These are phyloP conservation scores for Lagenidium giganteum DNA, from an alignment of 352 stramenopile species.

Conservation along the genomic window DNA sequence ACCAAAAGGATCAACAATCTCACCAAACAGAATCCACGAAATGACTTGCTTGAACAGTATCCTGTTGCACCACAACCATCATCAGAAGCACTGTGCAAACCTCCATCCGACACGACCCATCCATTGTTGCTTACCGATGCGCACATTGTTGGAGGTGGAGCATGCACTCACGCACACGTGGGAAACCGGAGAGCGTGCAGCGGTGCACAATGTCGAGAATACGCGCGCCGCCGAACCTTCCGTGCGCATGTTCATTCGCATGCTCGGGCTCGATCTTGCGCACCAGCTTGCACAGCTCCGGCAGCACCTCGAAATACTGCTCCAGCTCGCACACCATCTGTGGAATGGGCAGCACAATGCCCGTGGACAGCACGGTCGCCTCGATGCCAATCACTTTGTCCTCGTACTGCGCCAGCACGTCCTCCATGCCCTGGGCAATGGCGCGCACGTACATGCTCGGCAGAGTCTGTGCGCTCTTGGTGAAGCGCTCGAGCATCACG, in stretches of 20 bases:
- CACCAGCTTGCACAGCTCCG: constrained; percentile 51
- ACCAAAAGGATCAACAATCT: constrained; percentile 57
- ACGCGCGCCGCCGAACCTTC: constrained; percentile 27
- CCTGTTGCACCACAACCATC: constrained; percentile 15
- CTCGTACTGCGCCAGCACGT: constrained; percentile 40
- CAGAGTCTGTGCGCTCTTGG: constrained; percentile 9
- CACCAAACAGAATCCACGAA: constrained; percentile 72
- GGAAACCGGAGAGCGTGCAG: constrained; percentile 46
- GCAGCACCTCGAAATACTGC: constrained; percentile 52
- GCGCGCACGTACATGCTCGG: constrained; percentile 57
- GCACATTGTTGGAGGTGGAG: constrained; percentile 43
- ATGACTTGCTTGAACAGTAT: constrained; percentile 79
- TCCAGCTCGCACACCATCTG: constrained; percentile 69
- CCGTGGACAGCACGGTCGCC: constrained; percentile 36
- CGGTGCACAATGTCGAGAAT: constrained; percentile 42
- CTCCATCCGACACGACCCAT: too few relatives aligned
- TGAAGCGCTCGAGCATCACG: constrained; percentile 45
- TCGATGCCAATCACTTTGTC: constrained; percentile 51
- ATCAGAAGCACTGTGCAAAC: neutral
- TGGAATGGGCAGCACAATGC: constrained; percentile 46
- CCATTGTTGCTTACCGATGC: constrained; percentile 50
- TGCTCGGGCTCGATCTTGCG: constrained; percentile 17
- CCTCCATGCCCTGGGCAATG: constrained; percentile 50
- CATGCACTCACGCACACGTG: constrained; percentile 45
- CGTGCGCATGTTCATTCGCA: too few relatives aligned